phyloP scores from a whole-genome alignment of 129 eudicot genomes.

The Flaveria ramosissima region DNA sequence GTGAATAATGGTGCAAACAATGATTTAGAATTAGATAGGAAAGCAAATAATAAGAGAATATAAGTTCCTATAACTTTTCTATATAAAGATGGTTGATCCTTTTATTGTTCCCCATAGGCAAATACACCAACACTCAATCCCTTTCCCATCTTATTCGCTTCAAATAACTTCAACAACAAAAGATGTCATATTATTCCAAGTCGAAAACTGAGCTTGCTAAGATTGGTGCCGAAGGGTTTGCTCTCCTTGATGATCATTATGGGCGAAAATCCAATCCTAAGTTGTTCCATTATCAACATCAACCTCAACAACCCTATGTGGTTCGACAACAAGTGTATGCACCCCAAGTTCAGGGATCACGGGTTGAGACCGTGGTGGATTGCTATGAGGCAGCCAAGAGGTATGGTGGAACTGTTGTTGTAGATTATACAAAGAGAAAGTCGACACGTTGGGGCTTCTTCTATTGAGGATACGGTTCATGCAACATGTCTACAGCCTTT shows the following conservation, averaged over 20 bases:
- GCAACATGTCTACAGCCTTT: background rate
- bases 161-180: background rate
- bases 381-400: constrained; percentile 41
- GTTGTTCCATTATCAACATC: constrained; percentile 26
- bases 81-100: constrained; percentile 21
- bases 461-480: background rate
- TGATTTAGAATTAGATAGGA: too few relatives aligned
- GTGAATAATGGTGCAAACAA: background rate
- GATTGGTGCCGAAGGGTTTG: constrained; percentile 36
- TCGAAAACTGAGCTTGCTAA: constrained; percentile 24
- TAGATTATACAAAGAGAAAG: constrained; percentile 37
- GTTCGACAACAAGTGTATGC: constrained; percentile 5
- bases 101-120: background rate
- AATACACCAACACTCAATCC: background rate
- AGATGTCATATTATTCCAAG: constrained; percentile 21
- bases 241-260: constrained; percentile 20
- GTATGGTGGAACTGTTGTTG: constrained; percentile 41
- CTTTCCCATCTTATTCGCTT: background rate
- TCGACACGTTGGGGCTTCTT: constrained; percentile 27
- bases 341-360: constrained; percentile 1
- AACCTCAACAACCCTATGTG: constrained; percentile 11
- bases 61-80: constrained; percentile 3
- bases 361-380: constrained; percentile 27
- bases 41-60: background rate
- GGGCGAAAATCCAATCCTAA: constrained; percentile 13